Evolutionary conservation across 495 filamentous ascomycete species (phyloP).

Genomic region (Parathielavia appendiculata): DNA sequence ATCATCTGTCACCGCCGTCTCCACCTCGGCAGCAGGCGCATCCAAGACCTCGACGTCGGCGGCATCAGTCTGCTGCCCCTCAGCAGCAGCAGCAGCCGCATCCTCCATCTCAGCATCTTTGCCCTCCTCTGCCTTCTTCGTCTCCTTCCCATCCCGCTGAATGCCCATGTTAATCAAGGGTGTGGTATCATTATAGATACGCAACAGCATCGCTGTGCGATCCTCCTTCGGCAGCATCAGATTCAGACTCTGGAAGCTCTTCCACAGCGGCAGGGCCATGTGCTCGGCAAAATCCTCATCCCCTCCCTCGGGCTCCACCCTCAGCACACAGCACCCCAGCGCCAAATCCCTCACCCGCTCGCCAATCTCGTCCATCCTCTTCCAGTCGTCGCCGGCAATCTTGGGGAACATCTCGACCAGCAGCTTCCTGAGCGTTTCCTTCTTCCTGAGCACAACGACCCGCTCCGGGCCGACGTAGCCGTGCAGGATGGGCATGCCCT

Average conservation of each 20-base stretch:
- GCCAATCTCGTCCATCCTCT: conserved; percentile 78
- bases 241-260: conserved; percentile 78
- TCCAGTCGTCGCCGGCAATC: conserved; percentile 60
- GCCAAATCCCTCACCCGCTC: conserved; percentile 70
- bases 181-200: conserved; percentile 80
- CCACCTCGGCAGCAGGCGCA: conserved; percentile 10
- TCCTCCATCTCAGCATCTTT: conserved; percentile 19
- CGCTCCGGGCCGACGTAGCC: conserved; percentile 78
- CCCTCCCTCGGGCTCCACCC: conserved; percentile 62
- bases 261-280: conserved; percentile 88
- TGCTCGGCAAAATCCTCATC: conserved; percentile 71
- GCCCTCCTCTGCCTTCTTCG: conserved; percentile 13
- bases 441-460: conserved; percentile 65
- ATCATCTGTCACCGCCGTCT: too few species aligned
- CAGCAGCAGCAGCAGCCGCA: conserved; percentile 4
- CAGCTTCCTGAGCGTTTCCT: conserved; percentile 69
- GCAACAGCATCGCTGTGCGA: conserved; percentile 81
- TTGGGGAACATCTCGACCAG: conserved; percentile 95
- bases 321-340: conserved; percentile 88
- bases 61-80: conserved; percentile 3
- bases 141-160: conserved; percentile 38
- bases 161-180: conserved; percentile 58
- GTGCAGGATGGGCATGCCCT: conserved; percentile 82
- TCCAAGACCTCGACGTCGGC: conserved; percentile 12
- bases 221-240: conserved; percentile 98